Evolutionary conservation across 331 rosid species (phyloP), one percentile per base, ranked within the genome.

Genomic region (Saraca asoca): DNA sequence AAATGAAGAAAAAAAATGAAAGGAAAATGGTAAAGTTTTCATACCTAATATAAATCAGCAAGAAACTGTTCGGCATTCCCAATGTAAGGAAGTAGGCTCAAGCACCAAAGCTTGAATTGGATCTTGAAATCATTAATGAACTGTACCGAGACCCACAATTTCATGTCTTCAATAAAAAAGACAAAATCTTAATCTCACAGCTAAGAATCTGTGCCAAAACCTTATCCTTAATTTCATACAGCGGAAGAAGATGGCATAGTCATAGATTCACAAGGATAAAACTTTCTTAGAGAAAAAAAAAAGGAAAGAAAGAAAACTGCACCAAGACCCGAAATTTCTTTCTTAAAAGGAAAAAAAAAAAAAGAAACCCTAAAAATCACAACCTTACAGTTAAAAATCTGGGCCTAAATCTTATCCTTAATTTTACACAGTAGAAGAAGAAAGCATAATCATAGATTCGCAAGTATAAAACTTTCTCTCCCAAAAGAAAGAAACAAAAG

Each of bases 181-280:
- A 24, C 31, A 58, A 86, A 79, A 76, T 83, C 89, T 87, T 81
- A 81, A 66, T 55, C 78, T 33, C 29, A 7, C 66, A 50, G 58
- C 64, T 48, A 69, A 76, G 68, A 64, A 64, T 39, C 50, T 15
- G 4, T 19, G 10, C 43, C 73, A 35, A 29, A 20, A 64, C 20
- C 66, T 51, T n/a, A 6, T 52, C 41, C 67, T 14, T 65, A 43
- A n/a, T n/a, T 75, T 68, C 54, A 59, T 9, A 13, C 55, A 51
- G 39, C 9, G 53, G 35, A 35, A 51, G 39, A 41, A 73, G 7
- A 35, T 24, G 52, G 57, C n/a, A 20, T 14, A 20, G 19, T 6
- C 41, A 55, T 42, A 45, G 38, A 45, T 41, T n/a, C n/a, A n/a
- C n/a, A n/a, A n/a, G n/a, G n/a, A n/a, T n/a, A n/a, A n/a, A n/a